Base-by-base conservation (phyloP, 2,329 filamentous ascomycete genomes). In the Fusarium udum region DNA sequence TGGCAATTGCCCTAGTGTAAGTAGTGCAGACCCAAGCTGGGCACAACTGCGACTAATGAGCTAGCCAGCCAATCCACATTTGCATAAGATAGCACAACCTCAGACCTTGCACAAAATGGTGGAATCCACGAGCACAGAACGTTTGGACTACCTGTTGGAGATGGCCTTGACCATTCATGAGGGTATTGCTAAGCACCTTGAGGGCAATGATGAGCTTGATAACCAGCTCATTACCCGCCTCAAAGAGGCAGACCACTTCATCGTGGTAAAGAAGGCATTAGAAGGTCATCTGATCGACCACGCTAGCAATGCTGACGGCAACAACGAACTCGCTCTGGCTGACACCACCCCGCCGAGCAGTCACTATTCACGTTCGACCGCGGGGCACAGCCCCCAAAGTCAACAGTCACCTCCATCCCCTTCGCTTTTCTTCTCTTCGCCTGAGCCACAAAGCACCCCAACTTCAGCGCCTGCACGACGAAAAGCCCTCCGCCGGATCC, bases 71-170 rank as follows among this genome's bases (percentile, higher is more conserved):
- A 28, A 18, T 28, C 14, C 2, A 4, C 20, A 4, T 6, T 53
- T 16, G 20, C 7, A 26, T 10, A 28, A 28, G 10, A 14, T 3
- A 34, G 13, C 15, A n/a, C 34, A n/a, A 8, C 18, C 0, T 7
- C 34, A n/a, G 31, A 14, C 2, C 11, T 6, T 7, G 11, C 5
- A 2, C 14, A 28, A 0, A 16, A 55, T 55, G 51, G 15, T 11
- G 14, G 24, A 28, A 13, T 26, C 20, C 11, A 55, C 20, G 10
- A 28, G 15, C 6, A 15, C 24, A 3, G 51, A 55, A 39, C 51
- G 51, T 18, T 18, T 55, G 51, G 20, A 28, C 11, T 28, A 10
- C 26, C 10, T 55, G 24, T n/a, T 40, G 15, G 24, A 55, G 8
- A 55, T 28, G 51, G 34, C 51, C n/a, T 10, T n/a, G 20, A 28